phyloP scores from a whole-genome alignment of 2,329 filamentous ascomycete species.

The Rachicladosporium sp. region DNA sequence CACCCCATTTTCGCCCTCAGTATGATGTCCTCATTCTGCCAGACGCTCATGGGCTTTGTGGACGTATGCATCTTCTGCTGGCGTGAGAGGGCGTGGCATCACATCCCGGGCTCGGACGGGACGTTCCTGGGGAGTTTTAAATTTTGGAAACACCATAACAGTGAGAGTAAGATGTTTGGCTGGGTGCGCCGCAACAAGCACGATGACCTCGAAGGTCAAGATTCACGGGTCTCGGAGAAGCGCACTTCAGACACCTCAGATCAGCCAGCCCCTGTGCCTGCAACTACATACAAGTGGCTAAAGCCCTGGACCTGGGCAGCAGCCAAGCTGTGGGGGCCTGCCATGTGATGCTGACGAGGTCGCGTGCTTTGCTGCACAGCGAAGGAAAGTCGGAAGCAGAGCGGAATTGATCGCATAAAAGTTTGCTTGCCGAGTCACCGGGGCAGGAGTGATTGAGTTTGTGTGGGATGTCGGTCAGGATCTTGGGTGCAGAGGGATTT shows the following conservation, averaged over 20 bases:
- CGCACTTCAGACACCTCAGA: constrained; percentile 2
- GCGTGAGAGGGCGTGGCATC: constrained; percentile 59
- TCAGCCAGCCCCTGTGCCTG: constrained; percentile 7
- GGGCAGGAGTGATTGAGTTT: too few species aligned
- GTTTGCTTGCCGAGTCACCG: too few species aligned
- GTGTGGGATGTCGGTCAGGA: too few species aligned
- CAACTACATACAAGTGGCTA: background rate
- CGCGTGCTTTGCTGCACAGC: too few species aligned
- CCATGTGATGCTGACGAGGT: too few species aligned
- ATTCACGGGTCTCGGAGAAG: background rate
- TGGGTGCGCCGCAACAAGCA: background rate
- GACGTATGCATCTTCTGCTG: constrained; percentile 57
- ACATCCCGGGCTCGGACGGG: constrained; percentile 35
- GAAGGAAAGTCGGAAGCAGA: too few species aligned
- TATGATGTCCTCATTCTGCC: constrained; percentile 43
- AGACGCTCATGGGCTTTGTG: constrained; percentile 54
- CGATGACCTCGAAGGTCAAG: background rate
- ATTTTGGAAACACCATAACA: constrained; percentile 15
- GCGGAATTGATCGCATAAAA: too few species aligned
- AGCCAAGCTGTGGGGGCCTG: constrained; percentile 2
- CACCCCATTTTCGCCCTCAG: constrained; percentile 46
- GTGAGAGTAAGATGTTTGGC: background rate
- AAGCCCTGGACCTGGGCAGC: background rate
- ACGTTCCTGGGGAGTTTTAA: constrained; percentile 29
- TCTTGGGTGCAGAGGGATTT: too few species aligned